Conservation (phyloP, 805 yeast genomes). For the Scheffersomyces amazonensis region DNA sequence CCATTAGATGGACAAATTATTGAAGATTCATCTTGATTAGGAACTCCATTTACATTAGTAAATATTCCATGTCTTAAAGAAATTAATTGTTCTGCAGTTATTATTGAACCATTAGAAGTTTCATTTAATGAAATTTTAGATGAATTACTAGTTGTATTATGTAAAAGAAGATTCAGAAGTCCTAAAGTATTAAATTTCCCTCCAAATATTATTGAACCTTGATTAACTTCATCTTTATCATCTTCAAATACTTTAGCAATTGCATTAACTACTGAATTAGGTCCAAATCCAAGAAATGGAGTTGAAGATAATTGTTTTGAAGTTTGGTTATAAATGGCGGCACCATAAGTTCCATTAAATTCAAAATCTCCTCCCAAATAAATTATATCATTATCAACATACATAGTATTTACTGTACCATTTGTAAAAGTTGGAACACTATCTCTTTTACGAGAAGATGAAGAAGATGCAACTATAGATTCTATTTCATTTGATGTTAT, state of each 20-base stretch:
- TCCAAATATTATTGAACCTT: slow-evolving; percentile 67
- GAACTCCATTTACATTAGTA: slow-evolving; percentile 41
- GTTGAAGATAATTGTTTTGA: slow-evolving; percentile 41
- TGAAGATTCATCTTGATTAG: slow-evolving; percentile 19
- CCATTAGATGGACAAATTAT: slow-evolving; percentile 58
- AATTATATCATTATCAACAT: slow-evolving; percentile 44
- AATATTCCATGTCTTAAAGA: slow-evolving; percentile 56
- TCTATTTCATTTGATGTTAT: slow-evolving; percentile 21
- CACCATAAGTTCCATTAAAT: slow-evolving; percentile 53
- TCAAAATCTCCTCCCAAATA: slow-evolving; percentile 81
- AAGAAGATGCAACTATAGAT: slow-evolving; percentile 15
- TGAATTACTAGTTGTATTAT: slow-evolving; percentile 27
- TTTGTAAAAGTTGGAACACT: slow-evolving; percentile 13
- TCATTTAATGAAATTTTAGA: slow-evolving; percentile 20
- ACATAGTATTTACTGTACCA: slow-evolving; percentile 33
- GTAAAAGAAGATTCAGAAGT: slow-evolving; percentile 38
- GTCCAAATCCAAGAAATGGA: slow-evolving; percentile 76
- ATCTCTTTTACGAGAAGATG: slow-evolving; percentile 10
- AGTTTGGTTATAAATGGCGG: slow-evolving; percentile 58
- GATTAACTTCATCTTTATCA: slow-evolving; percentile 14
- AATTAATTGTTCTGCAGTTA: slow-evolving; percentile 59
- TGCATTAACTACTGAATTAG: slow-evolving; percentile 55
- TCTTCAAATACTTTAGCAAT: slow-evolving; percentile 49
- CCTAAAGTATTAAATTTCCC: slow-evolving; percentile 72
- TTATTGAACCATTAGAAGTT: slow-evolving; percentile 36